A percentile compares a stretch with the other conserved stretches of the same genome.
phyloP scores from a whole-genome alignment of 768 basidiomycete species.

The Suillus spraguei region DNA sequence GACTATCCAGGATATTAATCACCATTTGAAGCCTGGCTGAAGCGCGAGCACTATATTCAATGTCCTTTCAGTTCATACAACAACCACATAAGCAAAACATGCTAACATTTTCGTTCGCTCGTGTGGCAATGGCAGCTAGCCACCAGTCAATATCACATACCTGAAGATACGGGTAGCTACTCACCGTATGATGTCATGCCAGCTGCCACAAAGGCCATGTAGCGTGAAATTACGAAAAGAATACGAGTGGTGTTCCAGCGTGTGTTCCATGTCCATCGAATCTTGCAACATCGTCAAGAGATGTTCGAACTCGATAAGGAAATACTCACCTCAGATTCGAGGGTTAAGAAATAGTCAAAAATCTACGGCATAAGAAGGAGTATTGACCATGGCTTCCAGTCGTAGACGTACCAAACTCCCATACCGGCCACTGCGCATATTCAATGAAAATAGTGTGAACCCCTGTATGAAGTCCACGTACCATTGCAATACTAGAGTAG shows the following conservation, averaged over 20 bases:
- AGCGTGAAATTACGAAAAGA: constrained; percentile 11
- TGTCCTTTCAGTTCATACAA: not conserved
- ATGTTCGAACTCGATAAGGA: not conserved
- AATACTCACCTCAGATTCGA: not conserved
- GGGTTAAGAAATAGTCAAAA: constrained; percentile 5
- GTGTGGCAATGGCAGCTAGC: constrained; percentile 1
- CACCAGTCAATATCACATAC: not conserved
- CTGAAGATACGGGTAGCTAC: not conserved
- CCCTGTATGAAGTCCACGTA: not conserved
- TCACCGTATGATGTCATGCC: constrained; percentile 15
- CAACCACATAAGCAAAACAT: not conserved
- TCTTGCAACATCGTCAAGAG: not conserved
- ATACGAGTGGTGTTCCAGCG: constrained; percentile 7
- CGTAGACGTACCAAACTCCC: not conserved
- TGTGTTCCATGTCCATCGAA: constrained; percentile 10
- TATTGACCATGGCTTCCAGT: not conserved
- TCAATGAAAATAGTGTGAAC: not conserved
- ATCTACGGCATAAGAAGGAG: not conserved
- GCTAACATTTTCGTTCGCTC: constrained; percentile 1
- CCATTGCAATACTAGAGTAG: constrained; percentile 1
- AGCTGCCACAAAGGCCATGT: constrained; percentile 11
- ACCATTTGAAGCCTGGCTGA: constrained; percentile 1
- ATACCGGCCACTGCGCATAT: not conserved
- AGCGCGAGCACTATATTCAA: not conserved
- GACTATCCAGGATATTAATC: not conserved